A percentile compares a stretch with the other conserved stretches of the same genome.
Conservation (phyloP, 768 basidiomycete species). For the Phlebiopsis gigantea region DNA sequence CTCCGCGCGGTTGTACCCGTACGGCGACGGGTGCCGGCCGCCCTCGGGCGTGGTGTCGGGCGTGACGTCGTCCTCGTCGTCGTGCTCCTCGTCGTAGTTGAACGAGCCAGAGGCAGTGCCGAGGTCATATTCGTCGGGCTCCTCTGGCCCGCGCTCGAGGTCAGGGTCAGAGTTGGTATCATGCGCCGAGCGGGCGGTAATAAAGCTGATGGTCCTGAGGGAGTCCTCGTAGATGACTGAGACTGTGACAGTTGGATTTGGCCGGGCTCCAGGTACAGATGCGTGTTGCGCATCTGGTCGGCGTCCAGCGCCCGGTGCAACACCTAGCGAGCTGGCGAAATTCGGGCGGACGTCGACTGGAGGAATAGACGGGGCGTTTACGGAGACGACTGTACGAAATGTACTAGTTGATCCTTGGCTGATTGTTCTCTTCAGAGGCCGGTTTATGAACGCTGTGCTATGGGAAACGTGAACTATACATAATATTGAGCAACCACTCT, state of each 20-base stretch:
- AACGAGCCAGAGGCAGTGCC: neutral
- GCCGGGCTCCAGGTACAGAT: constrained; percentile 16
- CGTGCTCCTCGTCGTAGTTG: constrained; percentile 2
- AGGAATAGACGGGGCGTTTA: constrained; percentile 45
- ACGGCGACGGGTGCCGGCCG: neutral
- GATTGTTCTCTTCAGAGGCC: constrained; percentile 60
- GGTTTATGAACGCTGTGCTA: constrained; percentile 49
- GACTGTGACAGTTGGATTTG: constrained; percentile 17
- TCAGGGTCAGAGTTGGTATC: constrained; percentile 1
- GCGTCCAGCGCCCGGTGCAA: constrained; percentile 13
- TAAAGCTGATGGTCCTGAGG: constrained; percentile 26
- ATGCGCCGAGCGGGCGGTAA: constrained; percentile 26
- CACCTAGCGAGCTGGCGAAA: constrained; percentile 29
- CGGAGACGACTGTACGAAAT: constrained; percentile 39
- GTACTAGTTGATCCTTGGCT: constrained; percentile 62
- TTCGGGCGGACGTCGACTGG: constrained; percentile 55
- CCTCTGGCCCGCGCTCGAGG: constrained; percentile 6
- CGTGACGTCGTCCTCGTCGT: no score
- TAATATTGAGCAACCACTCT: neutral
- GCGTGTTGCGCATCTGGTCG: constrained; percentile 15
- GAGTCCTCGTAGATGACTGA: constrained; percentile 28
- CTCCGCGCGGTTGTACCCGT: neutral
- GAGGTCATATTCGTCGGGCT: constrained; percentile 1
- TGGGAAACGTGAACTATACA: neutral
- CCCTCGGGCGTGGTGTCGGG: no score